Conservation (phyloP, 2,329 filamentous ascomycete genomes). For the Arthrobotrys pseudoclavata region DNA sequence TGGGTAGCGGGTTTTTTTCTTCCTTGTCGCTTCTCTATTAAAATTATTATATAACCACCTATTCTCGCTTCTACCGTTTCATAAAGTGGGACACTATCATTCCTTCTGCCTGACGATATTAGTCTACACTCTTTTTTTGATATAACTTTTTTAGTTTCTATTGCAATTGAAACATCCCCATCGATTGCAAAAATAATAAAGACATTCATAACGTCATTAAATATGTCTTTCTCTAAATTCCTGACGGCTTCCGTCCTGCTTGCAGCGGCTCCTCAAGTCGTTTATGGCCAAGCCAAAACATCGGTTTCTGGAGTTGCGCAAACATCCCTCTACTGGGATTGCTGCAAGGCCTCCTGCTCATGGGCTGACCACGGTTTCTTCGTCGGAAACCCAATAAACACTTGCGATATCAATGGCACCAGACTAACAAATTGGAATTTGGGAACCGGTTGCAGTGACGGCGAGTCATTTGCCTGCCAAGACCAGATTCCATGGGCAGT, state of each 20-base stretch:
- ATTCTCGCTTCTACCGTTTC: constrained; percentile 24
- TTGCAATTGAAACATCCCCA: constrained; percentile 29
- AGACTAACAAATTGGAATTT: constrained; percentile 45
- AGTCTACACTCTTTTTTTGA: constrained; percentile 35
- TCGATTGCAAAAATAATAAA: constrained; percentile 15
- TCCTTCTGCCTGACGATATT: constrained; percentile 4
- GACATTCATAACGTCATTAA: constrained; percentile 20
- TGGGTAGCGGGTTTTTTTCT: constrained; percentile 12
- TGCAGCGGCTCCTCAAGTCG: constrained; percentile 14
- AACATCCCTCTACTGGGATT: constrained; percentile 70
- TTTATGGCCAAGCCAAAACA: constrained; percentile 5
- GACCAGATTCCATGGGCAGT: constrained; percentile 76
- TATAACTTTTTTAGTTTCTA: constrained; percentile 10
- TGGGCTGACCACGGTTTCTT: constrained; percentile 62
- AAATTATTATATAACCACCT: constrained; percentile 26
- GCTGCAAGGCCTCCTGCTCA: constrained; percentile 78
- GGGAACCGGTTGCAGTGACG: constrained; percentile 71
- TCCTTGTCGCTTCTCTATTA: constrained; percentile 12
- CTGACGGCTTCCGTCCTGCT: constrained; percentile 19
- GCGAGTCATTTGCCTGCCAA: constrained; percentile 73
- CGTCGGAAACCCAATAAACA: constrained; percentile 60
- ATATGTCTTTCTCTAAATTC: constrained; percentile 38
- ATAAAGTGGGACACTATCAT: constrained; percentile 21
- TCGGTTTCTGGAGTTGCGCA: constrained; percentile 63
- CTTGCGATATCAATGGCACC: constrained; percentile 57